Percentiles rank a stretch among this genome's conserved stretches.
Conservation (phyloP, 805 yeast species). For the Schwanniomyces pseudopolymorphus region DNA sequence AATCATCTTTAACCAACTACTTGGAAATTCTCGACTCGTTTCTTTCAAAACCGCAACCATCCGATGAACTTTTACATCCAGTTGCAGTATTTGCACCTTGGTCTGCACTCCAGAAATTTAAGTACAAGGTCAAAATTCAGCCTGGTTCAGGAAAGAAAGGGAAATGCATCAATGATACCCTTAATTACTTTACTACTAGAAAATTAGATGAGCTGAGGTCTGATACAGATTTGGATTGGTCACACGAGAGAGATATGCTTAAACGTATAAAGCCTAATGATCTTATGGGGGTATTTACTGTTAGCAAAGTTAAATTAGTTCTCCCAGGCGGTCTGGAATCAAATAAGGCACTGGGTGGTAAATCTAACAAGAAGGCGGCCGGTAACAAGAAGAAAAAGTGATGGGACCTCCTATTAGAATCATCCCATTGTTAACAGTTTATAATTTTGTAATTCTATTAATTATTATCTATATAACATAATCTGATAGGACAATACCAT, state of each 20-base stretch:
- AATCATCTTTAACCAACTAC: conserved; percentile 28
- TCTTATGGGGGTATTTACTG: conserved; percentile 64
- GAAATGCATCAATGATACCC: conserved; percentile 71
- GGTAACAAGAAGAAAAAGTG: conserved; percentile 1
- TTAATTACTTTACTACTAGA: conserved; percentile 53
- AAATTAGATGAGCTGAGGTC: conserved; percentile 46
- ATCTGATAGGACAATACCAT: not conserved
- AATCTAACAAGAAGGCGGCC: not conserved
- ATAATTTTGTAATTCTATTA: not conserved
- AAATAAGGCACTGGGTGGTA: not conserved
- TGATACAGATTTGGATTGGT: conserved; percentile 66
- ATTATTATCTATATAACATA: not conserved
- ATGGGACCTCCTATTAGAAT: not conserved
- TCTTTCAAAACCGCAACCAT: conserved; percentile 42
- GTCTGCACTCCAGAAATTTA: conserved; percentile 69
- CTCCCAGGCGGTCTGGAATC: conserved; percentile 44
- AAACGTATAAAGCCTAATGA: conserved; percentile 63
- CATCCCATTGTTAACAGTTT: too few species aligned
- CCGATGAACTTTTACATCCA: conserved; percentile 59
- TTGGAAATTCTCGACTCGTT: conserved; percentile 47
- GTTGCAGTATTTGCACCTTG: conserved; percentile 94
- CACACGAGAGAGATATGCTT: conserved; percentile 58
- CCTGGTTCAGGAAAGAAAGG: conserved; percentile 86
- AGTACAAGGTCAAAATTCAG: conserved; percentile 79
- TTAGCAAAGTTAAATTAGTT: conserved; percentile 65